A percentile compares a stretch with the other conserved stretches of the same genome.
Conservation (phyloP, 805 yeast genomes). For the Suhomyces tanzawaensis region DNA sequence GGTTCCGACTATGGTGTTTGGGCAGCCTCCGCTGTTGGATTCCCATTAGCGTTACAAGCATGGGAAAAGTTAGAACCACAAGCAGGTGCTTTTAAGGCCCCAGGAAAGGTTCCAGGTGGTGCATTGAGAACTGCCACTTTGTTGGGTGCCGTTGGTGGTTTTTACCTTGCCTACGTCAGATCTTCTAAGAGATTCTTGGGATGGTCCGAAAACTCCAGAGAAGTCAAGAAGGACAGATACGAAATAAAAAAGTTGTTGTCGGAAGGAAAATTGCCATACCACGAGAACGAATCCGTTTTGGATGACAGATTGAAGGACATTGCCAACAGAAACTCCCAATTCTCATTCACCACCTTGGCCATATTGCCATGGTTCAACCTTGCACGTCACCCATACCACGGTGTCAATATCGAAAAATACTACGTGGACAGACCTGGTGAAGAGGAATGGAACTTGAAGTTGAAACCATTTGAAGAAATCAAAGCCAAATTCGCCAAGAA, state of each 20-base stretch:
- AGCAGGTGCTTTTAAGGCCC: constrained; percentile 41
- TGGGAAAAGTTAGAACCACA: constrained; percentile 46
- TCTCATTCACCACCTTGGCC: constrained; percentile 57
- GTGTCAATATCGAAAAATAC: constrained; percentile 53
- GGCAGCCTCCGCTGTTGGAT: constrained; percentile 42
- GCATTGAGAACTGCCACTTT: constrained; percentile 58
- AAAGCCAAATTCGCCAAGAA: constrained; percentile 30
- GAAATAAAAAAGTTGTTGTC: constrained; percentile 68
- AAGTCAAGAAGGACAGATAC: constrained; percentile 68
- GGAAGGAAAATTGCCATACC: constrained; percentile 65
- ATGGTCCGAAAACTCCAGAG: constrained; percentile 66
- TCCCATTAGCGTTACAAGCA: constrained; percentile 39
- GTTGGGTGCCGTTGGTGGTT: constrained; percentile 72
- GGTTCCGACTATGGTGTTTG: constrained; percentile 57
- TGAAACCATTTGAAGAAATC: constrained; percentile 52
- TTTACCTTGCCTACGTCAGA: constrained; percentile 63
- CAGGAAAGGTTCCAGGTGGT: constrained; percentile 53
- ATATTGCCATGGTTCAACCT: constrained; percentile 81
- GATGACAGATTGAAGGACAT: constrained; percentile 69
- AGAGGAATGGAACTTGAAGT: constrained; percentile 54
- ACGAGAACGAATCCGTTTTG: constrained; percentile 51
- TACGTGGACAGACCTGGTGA: constrained; percentile 55
- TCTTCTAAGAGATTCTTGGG: constrained; percentile 78
- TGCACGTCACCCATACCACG: constrained; percentile 79
- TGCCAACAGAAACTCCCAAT: constrained; percentile 75